Conservation (phyloP, 495 filamentous ascomycete species). For the Talaromyces wortmannii region DNA sequence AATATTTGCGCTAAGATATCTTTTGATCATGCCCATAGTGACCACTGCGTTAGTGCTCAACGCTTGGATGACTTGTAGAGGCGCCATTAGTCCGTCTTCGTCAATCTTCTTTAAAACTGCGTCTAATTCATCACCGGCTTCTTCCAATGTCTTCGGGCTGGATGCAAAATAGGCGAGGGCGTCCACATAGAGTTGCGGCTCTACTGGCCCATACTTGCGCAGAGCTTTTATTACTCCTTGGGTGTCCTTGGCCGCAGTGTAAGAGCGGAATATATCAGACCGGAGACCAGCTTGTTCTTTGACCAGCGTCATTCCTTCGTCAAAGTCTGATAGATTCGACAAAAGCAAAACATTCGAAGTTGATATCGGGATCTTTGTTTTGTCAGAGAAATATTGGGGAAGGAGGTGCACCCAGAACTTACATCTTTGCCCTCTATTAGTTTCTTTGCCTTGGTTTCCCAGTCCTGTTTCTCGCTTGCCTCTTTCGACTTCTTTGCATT, state of each 20-base stretch:
- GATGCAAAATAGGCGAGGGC: constrained; percentile 92
- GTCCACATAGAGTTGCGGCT: constrained; percentile 88
- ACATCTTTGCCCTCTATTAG: constrained; percentile 71
- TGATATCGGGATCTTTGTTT: constrained; percentile 67
- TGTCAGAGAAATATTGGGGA: constrained; percentile 9
- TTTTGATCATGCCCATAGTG: constrained; percentile 95
- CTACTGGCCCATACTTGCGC: constrained; percentile 82
- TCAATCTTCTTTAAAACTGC: constrained; percentile 80
- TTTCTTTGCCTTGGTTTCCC: constrained; percentile 84
- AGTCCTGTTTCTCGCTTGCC: constrained; percentile 58
- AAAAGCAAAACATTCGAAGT: constrained; percentile 90
- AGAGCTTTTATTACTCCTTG: constrained; percentile 82
- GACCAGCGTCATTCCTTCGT: constrained; percentile 84
- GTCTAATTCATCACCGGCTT: constrained; percentile 77
- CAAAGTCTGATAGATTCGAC: constrained; percentile 86
- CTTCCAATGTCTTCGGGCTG: constrained; percentile 69
- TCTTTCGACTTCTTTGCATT: constrained; percentile 71
- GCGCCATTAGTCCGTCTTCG: constrained; percentile 86
- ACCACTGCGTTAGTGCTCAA: constrained; percentile 78
- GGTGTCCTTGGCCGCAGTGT: constrained; percentile 90
- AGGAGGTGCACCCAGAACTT: constrained; percentile 9
- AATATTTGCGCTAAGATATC: constrained; percentile 83
- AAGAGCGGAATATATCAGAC: constrained; percentile 95
- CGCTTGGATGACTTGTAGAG: constrained; percentile 93
- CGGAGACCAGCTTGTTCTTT: constrained; percentile 87